Evolutionary conservation across 345 rosid genomes (phyloP).

Genomic region (Microthlaspi erraticum): DNA sequence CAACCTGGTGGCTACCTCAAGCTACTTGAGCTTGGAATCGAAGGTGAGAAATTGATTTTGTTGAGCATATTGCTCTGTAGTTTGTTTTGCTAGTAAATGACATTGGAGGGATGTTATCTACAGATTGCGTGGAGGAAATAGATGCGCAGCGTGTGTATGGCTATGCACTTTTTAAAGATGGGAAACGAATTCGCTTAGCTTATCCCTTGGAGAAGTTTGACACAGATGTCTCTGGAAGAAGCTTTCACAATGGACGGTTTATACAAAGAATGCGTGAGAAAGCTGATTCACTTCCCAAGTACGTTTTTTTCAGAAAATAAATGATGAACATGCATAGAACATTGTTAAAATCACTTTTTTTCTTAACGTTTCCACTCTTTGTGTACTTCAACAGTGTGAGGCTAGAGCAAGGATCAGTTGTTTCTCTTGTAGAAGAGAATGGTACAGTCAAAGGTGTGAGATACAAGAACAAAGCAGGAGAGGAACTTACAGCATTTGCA

Average conservation of each 20-base stretch:
- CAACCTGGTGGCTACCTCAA: conserved; percentile 84
- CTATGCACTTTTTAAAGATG: conserved; percentile 58
- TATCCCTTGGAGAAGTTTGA: conserved; percentile 61
- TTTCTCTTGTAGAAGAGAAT: conserved; percentile 68
- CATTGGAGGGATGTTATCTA: conserved; percentile 12
- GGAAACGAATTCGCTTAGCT: conserved; percentile 48
- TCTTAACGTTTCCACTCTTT: background rate
- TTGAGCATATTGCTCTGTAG: conserved; percentile 16
- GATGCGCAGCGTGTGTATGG: conserved; percentile 62
- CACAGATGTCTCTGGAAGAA: conserved; percentile 56
- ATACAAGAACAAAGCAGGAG: conserved; percentile 69
- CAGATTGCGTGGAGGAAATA: conserved; percentile 63
- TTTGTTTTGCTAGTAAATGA: conserved; percentile 7
- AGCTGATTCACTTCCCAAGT: conserved; percentile 56
- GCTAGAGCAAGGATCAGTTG: conserved; percentile 78
- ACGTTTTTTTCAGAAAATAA: conserved; percentile 1
- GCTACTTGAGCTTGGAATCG: conserved; percentile 71
- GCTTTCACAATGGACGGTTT: conserved; percentile 60
- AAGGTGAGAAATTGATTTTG: conserved; percentile 47
- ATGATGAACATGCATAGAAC: background rate
- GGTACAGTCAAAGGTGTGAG: conserved; percentile 75
- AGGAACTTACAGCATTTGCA: conserved; percentile 59
- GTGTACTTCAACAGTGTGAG: conserved; percentile 50
- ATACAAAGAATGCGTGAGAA: conserved; percentile 59
- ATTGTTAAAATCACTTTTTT: background rate